Percentiles rank a stretch among this genome's conserved stretches.
Evolutionary conservation across 83 land plant species (phyloP).

Genomic region (Larix sibirica): DNA sequence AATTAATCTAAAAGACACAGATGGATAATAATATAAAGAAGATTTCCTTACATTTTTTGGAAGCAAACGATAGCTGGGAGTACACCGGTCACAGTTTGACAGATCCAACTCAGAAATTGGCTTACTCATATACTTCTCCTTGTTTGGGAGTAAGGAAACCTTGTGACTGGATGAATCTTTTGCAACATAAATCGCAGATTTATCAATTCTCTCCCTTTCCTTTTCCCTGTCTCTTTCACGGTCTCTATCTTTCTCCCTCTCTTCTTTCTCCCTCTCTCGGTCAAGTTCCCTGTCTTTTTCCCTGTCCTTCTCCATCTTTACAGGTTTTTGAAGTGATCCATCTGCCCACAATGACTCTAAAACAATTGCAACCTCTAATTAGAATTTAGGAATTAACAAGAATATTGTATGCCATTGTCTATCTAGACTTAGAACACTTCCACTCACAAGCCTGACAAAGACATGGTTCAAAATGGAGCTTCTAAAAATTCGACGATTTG

Average conservation of each 20-base stretch:
- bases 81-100: constrained; percentile 50
- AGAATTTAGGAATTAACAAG: background rate
- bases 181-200: constrained; percentile 19
- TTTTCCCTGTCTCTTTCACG: constrained; percentile 59
- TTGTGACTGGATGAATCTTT: constrained; percentile 55
- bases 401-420: background rate
- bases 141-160: constrained; percentile 46
- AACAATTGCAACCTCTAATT: background rate
- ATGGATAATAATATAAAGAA: background rate
- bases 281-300: constrained; percentile 42
- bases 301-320: constrained; percentile 68
- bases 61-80: constrained; percentile 60
- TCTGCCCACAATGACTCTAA: constrained; percentile 22
- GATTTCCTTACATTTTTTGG: constrained; percentile 41
- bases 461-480: background rate
- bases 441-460: background rate
- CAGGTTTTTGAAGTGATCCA: constrained; percentile 49
- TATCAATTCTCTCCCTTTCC: constrained; percentile 56
- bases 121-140: constrained; percentile 69
- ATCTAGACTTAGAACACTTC: background rate
- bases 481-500: too few relatives aligned
- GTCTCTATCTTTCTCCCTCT: constrained; percentile 61
- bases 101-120: constrained; percentile 66
- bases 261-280: constrained; percentile 32
- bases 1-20: background rate